Conservation (phyloP, 257 asterid species). For the Primulina tabacum region DNA sequence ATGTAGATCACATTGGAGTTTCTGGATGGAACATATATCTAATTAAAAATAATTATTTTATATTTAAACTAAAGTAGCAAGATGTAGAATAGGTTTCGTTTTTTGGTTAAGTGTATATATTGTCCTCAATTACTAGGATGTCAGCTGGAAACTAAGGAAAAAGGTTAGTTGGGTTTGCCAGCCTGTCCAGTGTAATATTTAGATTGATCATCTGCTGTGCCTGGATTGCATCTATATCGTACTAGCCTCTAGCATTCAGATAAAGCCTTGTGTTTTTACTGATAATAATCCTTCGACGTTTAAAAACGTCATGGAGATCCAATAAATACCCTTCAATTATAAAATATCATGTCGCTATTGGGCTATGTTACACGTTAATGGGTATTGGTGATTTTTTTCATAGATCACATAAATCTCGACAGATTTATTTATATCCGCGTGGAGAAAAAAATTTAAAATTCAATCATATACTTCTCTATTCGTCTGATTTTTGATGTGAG, state of each 20-base stretch:
- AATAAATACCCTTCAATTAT: background rate
- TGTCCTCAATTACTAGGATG: background rate
- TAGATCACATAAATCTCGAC: background rate
- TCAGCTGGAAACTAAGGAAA: background rate
- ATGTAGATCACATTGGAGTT: slow-evolving; percentile 2
- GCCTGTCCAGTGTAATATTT: background rate
- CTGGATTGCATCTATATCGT: background rate
- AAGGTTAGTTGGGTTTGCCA: background rate
- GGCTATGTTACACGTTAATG: background rate
- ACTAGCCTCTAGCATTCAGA: background rate
- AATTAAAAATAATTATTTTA: background rate
- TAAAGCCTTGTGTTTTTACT: background rate
- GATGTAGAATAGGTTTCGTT: too few species aligned
- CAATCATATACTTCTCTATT: slow-evolving; percentile 14
- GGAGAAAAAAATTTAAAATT: background rate
- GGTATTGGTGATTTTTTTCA: background rate
- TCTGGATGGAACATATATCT: slow-evolving; percentile 10
- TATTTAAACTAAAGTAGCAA: slow-evolving; percentile 1
- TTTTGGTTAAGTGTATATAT: too few species aligned
- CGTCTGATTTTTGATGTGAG: slow-evolving; percentile 6
- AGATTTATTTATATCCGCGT: slow-evolving; percentile 4
- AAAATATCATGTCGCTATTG: background rate
- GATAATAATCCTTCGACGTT: background rate
- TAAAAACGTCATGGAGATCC: background rate
- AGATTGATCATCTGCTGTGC: background rate